phyloP scores from a whole-genome alignment of 208 protist species.

The Kentomonas sorsogonicus region DNA sequence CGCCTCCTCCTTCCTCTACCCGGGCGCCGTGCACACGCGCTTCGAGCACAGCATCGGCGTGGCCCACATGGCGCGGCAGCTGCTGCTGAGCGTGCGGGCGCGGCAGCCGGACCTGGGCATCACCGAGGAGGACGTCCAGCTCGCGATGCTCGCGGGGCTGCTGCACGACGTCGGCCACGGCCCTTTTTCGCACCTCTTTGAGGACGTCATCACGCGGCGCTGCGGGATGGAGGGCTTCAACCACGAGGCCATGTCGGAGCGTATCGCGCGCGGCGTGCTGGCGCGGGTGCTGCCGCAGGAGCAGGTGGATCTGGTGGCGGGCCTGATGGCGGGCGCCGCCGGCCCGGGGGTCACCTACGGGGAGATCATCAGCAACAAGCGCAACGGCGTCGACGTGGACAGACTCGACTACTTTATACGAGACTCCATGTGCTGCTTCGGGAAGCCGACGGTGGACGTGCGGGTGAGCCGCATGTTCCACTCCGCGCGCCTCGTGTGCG shows the following conservation, averaged over 20 bases:
- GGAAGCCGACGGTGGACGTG: constrained; percentile 82
- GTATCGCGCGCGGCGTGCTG: constrained; percentile 55
- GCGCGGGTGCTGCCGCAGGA: constrained; percentile 25
- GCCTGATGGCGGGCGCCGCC: constrained; percentile 51
- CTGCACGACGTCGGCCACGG: constrained; percentile 96
- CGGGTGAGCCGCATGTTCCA: constrained; percentile 81
- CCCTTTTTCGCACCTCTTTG: constrained; percentile 96
- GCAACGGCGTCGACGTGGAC: constrained; percentile 96
- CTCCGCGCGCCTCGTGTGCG: constrained; percentile 71
- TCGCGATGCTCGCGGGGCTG: constrained; percentile 92
- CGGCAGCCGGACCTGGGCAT: constrained; percentile 92
- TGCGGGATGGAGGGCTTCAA: constrained; percentile 66
- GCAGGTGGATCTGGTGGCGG: constrained; percentile 58
- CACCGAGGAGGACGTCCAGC: constrained; percentile 66
- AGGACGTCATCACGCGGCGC: constrained; percentile 74
- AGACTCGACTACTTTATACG: constrained; percentile 96
- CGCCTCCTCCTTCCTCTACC: constrained; percentile 90
- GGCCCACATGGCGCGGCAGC: constrained; percentile 83
- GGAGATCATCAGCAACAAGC: constrained; percentile 86
- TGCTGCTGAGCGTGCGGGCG: constrained; percentile 68
- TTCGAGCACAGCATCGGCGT: constrained; percentile 97
- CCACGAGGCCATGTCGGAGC: constrained; percentile 84
- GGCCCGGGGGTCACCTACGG: constrained; percentile 38
- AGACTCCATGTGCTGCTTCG: constrained; percentile 91
- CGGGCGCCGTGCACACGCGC: constrained; percentile 92